Base-by-base conservation (phyloP, 345 rosid species). In the Ceriops tagal region DNA sequence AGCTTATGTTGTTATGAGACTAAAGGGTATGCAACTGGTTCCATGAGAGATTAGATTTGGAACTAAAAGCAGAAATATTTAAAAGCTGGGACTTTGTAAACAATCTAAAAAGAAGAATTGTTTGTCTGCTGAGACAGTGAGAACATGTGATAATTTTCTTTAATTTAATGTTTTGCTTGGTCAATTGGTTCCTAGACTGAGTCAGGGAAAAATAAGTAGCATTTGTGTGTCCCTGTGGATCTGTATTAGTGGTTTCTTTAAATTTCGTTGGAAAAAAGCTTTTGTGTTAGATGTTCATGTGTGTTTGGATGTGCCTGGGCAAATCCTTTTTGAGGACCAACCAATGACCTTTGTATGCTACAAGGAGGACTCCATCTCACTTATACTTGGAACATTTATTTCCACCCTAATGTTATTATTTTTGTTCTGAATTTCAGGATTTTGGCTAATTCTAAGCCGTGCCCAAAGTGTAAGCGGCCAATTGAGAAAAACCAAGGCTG, bases 401-500 rank as follows among this genome's bases (percentile, higher is more conserved):
- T 24, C n/a, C 58, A 19, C 34, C 64, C 7, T 18, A 66, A 34
- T 34, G 0, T 32, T 72, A 35, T 62, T 37, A 24, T 61, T 10
- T 37, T 37, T 46, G 28, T 60, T 34, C 20, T 63, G 28, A 65
- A 24, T 60, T 72, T 68, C 77, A 77, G 80, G 80, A 77, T 78
- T 66, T 60, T 78, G 72, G 82, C 82, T 47, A 74, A 78, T 59
- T 74, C 82, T 51, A 78, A 78, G 75, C 82, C 82, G 15, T 78
- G 82, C 37, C 82, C 82, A 28, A 74, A 71, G 67, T 78, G 82
- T 64, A 74, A 74, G 67, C 66, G 78, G 19, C 82, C 82, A 3
- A 78, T 78, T 52, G 82, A 78, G 76, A 78, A 78, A 68, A 78
- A 78, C 58, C 75, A 70, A 70, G 82, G 78, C 16, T 74, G 82